These are phyloP conservation scores for Lignosus rhinocerotis DNA, from an alignment of 1,284 basidiomycete species.

Conservation along the genomic window DNA sequence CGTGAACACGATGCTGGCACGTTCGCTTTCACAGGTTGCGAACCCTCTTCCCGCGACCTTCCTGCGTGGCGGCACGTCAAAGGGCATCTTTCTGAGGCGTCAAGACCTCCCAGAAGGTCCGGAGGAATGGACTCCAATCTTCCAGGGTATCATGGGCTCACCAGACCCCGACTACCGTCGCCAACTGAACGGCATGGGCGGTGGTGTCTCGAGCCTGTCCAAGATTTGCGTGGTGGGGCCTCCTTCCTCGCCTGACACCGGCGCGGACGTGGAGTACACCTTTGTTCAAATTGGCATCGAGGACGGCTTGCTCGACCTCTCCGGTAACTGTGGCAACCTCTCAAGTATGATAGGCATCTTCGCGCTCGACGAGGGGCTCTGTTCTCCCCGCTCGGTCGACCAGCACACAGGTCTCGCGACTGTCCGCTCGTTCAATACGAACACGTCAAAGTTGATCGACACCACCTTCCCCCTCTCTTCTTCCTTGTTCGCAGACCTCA, in stretches of 20 bases:
- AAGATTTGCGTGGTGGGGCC: conserved; percentile 75
- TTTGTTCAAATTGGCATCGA: conserved; percentile 59
- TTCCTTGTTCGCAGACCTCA: conserved; percentile 41
- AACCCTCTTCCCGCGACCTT: conserved; percentile 61
- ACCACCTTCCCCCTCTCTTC: conserved; percentile 59
- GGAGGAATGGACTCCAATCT: conserved; percentile 58
- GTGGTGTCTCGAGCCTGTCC: conserved; percentile 76
- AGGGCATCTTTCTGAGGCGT: conserved; percentile 69
- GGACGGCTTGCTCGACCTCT: conserved; percentile 58
- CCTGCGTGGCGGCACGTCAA: conserved; percentile 77
- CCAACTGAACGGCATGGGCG: conserved; percentile 85
- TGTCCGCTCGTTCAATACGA: conserved; percentile 64
- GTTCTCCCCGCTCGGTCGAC: conserved; percentile 30
- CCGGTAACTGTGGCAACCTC: conserved; percentile 72
- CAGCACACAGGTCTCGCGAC: conserved; percentile 33
- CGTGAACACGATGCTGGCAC: neutral
- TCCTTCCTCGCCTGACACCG: conserved; percentile 42
- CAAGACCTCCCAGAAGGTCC: conserved; percentile 50
- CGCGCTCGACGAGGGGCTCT: conserved; percentile 62
- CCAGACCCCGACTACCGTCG: conserved; percentile 73
- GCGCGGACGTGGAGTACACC: conserved; percentile 63
- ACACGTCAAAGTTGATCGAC: conserved; percentile 66
- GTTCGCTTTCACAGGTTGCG: conserved; percentile 8
- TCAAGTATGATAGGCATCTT: conserved; percentile 69
- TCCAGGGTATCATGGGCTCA: conserved; percentile 81